Conservation (phyloP, 768 basidiomycete genomes). For the Boletus sp. region DNA sequence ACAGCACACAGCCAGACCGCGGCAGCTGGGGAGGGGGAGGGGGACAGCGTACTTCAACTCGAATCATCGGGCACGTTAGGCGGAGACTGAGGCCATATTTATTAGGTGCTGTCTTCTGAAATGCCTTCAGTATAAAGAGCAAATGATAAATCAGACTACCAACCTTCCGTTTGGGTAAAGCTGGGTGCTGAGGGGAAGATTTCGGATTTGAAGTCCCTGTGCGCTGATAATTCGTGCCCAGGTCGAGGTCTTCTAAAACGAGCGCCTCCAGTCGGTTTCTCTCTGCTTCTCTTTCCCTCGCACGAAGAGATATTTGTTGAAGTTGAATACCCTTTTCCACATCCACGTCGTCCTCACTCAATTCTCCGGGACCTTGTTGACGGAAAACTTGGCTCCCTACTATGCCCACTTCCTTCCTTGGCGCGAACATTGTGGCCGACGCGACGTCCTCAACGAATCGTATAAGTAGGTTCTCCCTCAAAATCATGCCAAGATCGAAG, state of each 20-base stretch:
- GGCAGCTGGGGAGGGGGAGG: constrained; percentile 45
- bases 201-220: constrained; percentile 7
- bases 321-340: constrained; percentile 26
- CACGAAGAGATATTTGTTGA: constrained; percentile 14
- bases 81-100: constrained; percentile 23
- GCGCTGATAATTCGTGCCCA: constrained; percentile 46
- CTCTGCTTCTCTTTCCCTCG: constrained; percentile 36
- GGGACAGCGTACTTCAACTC: constrained; percentile 67
- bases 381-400: not conserved
- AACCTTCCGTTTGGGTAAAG: constrained; percentile 17
- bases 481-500: constrained; percentile 55
- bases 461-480: constrained; percentile 39
- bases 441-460: constrained; percentile 49
- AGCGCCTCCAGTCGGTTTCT: constrained; percentile 45
- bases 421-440: constrained; percentile 15
- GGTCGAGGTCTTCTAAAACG: constrained; percentile 59
- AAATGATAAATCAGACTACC: not conserved
- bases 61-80: constrained; percentile 54
- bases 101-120: constrained; percentile 9
- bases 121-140: constrained; percentile 3
- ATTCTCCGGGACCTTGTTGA: constrained; percentile 4
- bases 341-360: constrained; percentile 13
- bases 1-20: constrained; percentile 67
- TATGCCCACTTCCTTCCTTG: constrained; percentile 1
- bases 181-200: constrained; percentile 3